These are phyloP conservation scores for Scenedesmus sp. DNA, from an alignment of 163 green algal genomes.

Conservation along the genomic window DNA sequence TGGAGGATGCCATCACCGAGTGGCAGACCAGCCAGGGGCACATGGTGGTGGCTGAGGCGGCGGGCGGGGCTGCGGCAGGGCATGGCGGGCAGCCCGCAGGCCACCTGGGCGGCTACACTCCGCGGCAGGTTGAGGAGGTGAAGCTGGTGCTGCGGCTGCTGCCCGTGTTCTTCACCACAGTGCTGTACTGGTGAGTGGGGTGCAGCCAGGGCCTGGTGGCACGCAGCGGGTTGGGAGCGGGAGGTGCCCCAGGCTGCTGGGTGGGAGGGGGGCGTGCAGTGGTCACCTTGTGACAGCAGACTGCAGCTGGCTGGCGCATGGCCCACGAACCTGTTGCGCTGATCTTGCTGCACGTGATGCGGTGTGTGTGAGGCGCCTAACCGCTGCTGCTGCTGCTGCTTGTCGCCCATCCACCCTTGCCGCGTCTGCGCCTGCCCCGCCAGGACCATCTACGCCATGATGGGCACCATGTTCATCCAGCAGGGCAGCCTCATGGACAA, in stretches of 20 bases:
- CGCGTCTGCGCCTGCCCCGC: not conserved
- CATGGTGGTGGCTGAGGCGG: conserved; percentile 51
- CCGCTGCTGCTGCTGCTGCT: not conserved
- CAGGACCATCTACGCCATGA: conserved; percentile 94
- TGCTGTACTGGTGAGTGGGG: conserved; percentile 88
- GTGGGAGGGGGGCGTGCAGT: not conserved
- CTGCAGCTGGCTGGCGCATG: not conserved
- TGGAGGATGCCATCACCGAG: conserved; percentile 71
- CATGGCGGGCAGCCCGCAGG: conserved; percentile 2
- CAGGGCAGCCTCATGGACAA: conserved; percentile 90
- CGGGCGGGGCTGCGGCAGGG: not conserved
- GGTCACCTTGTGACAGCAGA: not conserved
- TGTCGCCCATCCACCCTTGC: not conserved
- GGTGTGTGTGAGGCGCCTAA: not conserved
- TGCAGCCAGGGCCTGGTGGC: not conserved
- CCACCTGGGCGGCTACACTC: conserved; percentile 73
- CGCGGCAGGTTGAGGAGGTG: conserved; percentile 93
- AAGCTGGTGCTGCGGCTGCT: conserved; percentile 93
- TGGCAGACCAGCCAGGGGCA: conserved; percentile 69
- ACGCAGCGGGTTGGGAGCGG: no score
- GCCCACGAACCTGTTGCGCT: not conserved
- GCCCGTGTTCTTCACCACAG: conserved; percentile 91
- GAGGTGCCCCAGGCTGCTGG: not conserved
- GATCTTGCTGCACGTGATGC: not conserved
- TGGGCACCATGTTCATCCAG: conserved; percentile 93